Evolutionary conservation across 2,329 filamentous ascomycete species (phyloP), one percentile per base, ranked within the genome.

Genomic region (Diaporthe vaccinii): DNA sequence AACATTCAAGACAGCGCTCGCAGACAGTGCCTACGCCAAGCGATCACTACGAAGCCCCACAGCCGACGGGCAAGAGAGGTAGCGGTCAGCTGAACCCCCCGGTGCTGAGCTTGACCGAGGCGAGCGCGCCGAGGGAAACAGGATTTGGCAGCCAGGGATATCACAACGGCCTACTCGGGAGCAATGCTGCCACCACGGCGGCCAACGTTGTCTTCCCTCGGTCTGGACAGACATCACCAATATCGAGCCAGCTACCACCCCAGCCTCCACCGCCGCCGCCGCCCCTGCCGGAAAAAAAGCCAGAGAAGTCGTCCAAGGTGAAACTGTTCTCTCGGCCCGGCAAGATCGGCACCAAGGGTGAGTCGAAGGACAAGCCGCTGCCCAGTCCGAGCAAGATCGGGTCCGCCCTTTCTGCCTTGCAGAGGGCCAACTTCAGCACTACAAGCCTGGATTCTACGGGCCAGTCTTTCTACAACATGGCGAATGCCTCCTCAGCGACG

Each of bases 321-420:
- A 96, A 96, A 85, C 87, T 96, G 39, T 96, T 96, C 81, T 94
- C 93, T 9, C 90, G 94, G 69, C 93, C 93, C 0, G 93, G 93
- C 80, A 95, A 93, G 84, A 94, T 95, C 79, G 89, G 90, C 69
- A 91, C 92, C 74, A 95, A 93, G 81, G 89, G 91, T 49, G 93
- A 95, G 14, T 78, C 87, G 9, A 93, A 91, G 80, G 88, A 92
- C 25, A 92, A 93, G 78, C 89, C 92, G 2, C 82, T 94, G 34
- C 93, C 93, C 1, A 95, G 93, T 77, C 94, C 94, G 2, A 91
- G 91, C 78, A 94, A 93, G 84, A 90, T 93, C 77, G 90, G 90
- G 20, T 92, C 92, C 10, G 92, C 92, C 8, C 85, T 93, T 57
- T 91, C 91, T 55, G 91, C 89, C 12, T 84, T 94, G 39, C 92